Conservation (phyloP, 139 green algal genomes). For the Edaphochlamys debaryana region DNA sequence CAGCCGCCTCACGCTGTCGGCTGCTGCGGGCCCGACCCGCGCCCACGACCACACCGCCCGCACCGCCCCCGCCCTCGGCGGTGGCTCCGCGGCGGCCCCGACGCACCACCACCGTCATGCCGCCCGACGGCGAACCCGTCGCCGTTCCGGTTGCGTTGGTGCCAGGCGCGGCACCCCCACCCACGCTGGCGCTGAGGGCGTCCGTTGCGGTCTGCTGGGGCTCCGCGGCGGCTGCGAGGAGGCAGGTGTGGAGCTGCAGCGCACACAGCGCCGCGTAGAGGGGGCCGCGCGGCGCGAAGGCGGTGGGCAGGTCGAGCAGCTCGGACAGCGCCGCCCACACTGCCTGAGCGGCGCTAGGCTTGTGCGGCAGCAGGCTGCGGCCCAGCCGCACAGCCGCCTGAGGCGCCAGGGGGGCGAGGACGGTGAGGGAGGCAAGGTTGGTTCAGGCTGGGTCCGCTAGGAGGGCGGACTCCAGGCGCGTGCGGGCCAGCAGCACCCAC, state of each 20-base stretch:
- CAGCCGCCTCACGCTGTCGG: background rate
- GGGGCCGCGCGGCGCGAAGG: background rate
- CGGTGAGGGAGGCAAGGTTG: too few species aligned
- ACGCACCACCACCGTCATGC: too few species aligned
- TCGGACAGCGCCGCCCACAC: background rate
- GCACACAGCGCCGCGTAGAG: conserved; percentile 12
- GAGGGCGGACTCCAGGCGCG: too few species aligned
- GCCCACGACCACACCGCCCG: too few species aligned
- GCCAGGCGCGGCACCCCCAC: too few species aligned
- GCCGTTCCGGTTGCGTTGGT: too few species aligned
- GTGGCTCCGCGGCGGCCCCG: too few species aligned
- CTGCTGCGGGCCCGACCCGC: too few species aligned
- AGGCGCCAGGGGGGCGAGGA: too few species aligned
- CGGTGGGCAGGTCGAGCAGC: conserved; percentile 16
- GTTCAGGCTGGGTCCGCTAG: too few species aligned
- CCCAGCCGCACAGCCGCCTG: background rate
- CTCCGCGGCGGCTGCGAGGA: background rate
- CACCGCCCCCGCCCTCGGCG: background rate
- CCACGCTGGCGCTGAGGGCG: background rate
- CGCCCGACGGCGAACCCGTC: too few species aligned
- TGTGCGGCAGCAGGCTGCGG: background rate
- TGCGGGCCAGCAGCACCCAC: too few species aligned
- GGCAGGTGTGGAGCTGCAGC: conserved; percentile 31
- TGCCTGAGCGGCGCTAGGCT: background rate
- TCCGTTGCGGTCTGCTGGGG: background rate